phyloP scores from a whole-genome alignment of 257 asterid genomes.

The Solanum neorickii region DNA sequence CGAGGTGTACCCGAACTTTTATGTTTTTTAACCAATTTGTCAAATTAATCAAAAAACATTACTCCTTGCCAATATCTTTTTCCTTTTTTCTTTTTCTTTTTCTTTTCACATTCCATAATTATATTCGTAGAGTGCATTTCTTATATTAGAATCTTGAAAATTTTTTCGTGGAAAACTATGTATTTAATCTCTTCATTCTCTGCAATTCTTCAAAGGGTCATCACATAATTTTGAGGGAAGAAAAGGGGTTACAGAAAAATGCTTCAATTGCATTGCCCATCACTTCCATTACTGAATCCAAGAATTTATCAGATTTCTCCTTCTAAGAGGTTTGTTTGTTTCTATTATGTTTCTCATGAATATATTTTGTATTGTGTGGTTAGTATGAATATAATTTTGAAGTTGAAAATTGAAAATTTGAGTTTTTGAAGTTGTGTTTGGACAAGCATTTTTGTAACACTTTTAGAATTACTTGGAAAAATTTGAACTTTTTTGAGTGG shows the following conservation, averaged over 20 bases:
- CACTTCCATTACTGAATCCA: conserved; percentile 26
- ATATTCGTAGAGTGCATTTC: not conserved
- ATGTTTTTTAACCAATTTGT: too few species aligned
- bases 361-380: not conserved
- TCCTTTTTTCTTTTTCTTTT: not conserved
- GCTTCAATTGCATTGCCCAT: conserved; percentile 58
- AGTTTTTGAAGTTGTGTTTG: not conserved
- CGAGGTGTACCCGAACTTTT: fast-evolving
- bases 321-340: conserved; percentile 29
- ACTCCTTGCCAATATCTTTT: not conserved
- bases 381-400: not conserved
- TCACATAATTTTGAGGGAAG: not conserved
- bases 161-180: not conserved
- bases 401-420: not conserved
- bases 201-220: not conserved
- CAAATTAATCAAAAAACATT: not conserved
- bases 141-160: not conserved
- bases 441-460: not conserved
- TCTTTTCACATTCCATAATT: not conserved
- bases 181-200: not conserved
- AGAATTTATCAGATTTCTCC: conserved; percentile 22
- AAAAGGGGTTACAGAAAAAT: conserved; percentile 15
- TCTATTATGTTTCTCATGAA: not conserved
- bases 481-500: not conserved
- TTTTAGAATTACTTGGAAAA: not conserved